A percentile compares a stretch with the other conserved stretches of the same genome.
phyloP scores from a whole-genome alignment of 495 filamentous ascomycete species.

The Aspergillus hancockii region DNA sequence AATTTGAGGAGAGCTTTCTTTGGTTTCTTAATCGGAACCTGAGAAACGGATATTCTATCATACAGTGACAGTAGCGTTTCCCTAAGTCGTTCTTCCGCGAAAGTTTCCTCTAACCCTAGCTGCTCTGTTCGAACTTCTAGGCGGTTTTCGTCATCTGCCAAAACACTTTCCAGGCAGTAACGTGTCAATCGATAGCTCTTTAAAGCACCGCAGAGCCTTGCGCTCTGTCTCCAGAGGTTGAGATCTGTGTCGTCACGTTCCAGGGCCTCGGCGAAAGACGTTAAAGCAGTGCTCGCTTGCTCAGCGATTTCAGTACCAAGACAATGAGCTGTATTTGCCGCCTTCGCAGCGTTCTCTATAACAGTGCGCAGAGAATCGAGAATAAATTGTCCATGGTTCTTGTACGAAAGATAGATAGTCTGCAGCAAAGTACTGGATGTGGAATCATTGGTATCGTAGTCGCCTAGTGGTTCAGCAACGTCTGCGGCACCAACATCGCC shows the following conservation, averaged over 20 bases:
- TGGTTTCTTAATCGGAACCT: constrained; percentile 62
- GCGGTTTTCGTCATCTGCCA: constrained; percentile 78
- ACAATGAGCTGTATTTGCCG: constrained; percentile 38
- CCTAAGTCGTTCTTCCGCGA: constrained; percentile 77
- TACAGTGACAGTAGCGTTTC: constrained; percentile 63
- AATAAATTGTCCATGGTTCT: constrained; percentile 89
- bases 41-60: constrained; percentile 70
- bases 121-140: constrained; percentile 71
- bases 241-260: constrained; percentile 90
- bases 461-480: constrained; percentile 43
- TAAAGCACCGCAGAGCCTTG: constrained; percentile 73
- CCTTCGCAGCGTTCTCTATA: constrained; percentile 26
- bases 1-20: constrained; percentile 63
- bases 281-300: constrained; percentile 43
- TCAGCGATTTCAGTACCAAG: constrained; percentile 30
- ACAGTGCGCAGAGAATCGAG: constrained; percentile 68
- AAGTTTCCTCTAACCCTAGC: constrained; percentile 79
- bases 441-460: constrained; percentile 56
- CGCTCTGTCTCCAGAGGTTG: constrained; percentile 88
- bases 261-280: constrained; percentile 72
- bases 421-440: constrained; percentile 81
- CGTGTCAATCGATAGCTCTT: constrained; percentile 75
- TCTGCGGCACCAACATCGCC: constrained; percentile 44
- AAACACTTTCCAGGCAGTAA: constrained; percentile 87
- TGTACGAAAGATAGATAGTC: constrained; percentile 88